Evolutionary conservation across 2,329 filamentous ascomycete genomes (phyloP).

Genomic region (Aspergillus sp.): DNA sequence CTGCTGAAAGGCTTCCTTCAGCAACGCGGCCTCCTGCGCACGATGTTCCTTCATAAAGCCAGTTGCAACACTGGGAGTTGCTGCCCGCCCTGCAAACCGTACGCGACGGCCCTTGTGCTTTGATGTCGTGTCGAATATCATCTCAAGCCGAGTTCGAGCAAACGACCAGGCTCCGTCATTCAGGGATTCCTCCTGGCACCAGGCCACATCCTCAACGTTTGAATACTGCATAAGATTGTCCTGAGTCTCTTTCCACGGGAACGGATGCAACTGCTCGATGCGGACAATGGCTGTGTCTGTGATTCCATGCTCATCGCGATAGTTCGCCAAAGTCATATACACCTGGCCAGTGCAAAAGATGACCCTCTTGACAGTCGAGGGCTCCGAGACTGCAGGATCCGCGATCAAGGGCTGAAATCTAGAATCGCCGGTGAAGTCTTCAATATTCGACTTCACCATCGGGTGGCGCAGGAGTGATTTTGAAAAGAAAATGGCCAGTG

Average conservation of each 20-base stretch:
- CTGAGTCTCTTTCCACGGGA: not conserved
- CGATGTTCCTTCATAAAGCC: not conserved
- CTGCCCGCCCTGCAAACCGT: not conserved
- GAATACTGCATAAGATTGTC: not conserved
- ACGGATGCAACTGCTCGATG: not conserved
- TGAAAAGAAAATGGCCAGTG: not conserved
- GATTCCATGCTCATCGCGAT: not conserved
- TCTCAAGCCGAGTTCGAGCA: not conserved
- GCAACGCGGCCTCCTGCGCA: not conserved
- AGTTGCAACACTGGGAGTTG: not conserved
- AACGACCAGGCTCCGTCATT: not conserved
- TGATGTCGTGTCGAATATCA: not conserved
- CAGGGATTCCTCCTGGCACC: slow-evolving; percentile 3
- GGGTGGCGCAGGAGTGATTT: slow-evolving; percentile 2
- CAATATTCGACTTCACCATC: not conserved
- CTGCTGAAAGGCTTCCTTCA: slow-evolving; percentile 1
- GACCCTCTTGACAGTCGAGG: not conserved
- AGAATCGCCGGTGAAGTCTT: not conserved
- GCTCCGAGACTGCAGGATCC: not conserved
- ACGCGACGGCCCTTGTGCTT: not conserved
- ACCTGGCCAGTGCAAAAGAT: slow-evolving; percentile 2
- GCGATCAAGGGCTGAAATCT: not conserved
- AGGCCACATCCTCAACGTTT: not conserved
- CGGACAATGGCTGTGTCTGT: not conserved
- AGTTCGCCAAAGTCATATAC: not conserved